These are phyloP conservation scores for Phytopythium oedochilum DNA, from an alignment of 352 stramenopile species.

Conservation along the genomic window DNA sequence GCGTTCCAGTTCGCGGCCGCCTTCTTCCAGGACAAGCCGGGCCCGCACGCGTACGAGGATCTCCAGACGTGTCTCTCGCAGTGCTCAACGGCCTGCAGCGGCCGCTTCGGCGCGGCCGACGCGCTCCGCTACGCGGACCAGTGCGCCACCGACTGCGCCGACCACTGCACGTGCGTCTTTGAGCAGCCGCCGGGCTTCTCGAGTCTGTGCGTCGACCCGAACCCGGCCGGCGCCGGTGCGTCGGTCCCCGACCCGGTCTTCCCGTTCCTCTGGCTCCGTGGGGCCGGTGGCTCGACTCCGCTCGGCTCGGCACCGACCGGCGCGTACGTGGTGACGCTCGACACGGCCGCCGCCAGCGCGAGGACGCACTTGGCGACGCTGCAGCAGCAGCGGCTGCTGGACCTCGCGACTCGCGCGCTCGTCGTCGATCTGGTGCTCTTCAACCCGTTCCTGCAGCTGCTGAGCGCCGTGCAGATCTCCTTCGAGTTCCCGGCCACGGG, in stretches of 20 bases:
- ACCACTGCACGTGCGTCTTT: conserved; percentile 72
- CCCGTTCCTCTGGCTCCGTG: conserved; percentile 51
- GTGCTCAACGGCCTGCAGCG: conserved; percentile 36
- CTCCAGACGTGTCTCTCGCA: conserved; percentile 50
- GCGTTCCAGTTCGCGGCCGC: conserved; percentile 36
- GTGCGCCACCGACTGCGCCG: conserved; percentile 35
- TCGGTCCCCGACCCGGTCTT: conserved; percentile 32
- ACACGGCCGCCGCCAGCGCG: conserved; percentile 26
- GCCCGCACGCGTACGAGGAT: conserved; percentile 42
- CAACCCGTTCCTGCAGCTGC: conserved; percentile 62
- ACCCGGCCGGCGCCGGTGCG: conserved; percentile 32
- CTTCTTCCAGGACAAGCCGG: conserved; percentile 38
- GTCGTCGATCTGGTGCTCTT: conserved; percentile 62
- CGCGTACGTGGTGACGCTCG: conserved; percentile 51
- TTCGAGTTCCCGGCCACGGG: conserved; percentile 63
- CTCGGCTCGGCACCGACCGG: conserved; percentile 26
- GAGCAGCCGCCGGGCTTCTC: conserved; percentile 41
- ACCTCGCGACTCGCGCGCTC: conserved; percentile 55
- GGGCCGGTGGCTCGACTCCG: conserved; percentile 12
- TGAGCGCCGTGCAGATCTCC: conserved; percentile 53
- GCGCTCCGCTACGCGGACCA: conserved; percentile 38
- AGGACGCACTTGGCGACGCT: conserved; percentile 21
- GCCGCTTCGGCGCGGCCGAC: conserved; percentile 48
- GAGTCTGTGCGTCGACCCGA: conserved; percentile 37
- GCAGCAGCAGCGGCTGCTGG: conserved; percentile 38